Percentiles rank a stretch among this genome's conserved stretches.
Evolutionary conservation across 306 rosid species (phyloP).

Genomic region (Pterocarpus macrocarpus): DNA sequence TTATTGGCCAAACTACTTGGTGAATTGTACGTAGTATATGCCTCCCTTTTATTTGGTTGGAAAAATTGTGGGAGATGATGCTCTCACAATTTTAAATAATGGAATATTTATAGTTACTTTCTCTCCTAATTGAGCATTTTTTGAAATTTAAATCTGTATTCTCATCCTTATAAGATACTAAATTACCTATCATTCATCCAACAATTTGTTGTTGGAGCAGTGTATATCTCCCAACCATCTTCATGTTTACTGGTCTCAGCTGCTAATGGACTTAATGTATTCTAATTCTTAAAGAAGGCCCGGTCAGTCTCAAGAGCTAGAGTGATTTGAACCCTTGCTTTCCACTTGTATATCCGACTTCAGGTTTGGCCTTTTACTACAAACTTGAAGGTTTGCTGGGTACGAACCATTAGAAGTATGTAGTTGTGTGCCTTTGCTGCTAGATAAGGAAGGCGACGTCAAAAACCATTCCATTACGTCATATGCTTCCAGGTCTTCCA

Average conservation of each 20-base stretch:
- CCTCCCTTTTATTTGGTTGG: neutral
- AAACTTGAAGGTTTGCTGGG: conserved; percentile 68
- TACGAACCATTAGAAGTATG: conserved; percentile 61
- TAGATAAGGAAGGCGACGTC: conserved; percentile 58
- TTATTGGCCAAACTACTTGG: conserved; percentile 58
- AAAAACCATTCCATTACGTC: conserved; percentile 34
- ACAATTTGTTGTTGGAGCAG: too few species aligned
- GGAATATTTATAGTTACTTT: too few species aligned
- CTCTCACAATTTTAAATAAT: too few species aligned
- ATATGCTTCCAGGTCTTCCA: conserved; percentile 99
- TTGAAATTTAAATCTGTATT: too few species aligned
- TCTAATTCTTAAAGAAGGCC: conserved; percentile 65
- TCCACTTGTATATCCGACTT: conserved; percentile 86
- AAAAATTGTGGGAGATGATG: too few species aligned
- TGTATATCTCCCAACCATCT: conserved; percentile 46
- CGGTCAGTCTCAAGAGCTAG: conserved; percentile 74
- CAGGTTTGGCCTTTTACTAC: conserved; percentile 96
- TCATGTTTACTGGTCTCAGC: conserved; percentile 59
- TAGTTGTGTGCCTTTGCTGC: conserved; percentile 58
- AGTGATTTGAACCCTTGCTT: conserved; percentile 61
- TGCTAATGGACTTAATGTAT: neutral
- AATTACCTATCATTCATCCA: too few species aligned
- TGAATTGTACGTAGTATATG: conserved; percentile 49
- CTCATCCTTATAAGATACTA: too few species aligned
- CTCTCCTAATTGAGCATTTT: too few species aligned